These are phyloP conservation scores for Sarcodon sp. DNA, from an alignment of 768 basidiomycete species.

Conservation along the genomic window DNA sequence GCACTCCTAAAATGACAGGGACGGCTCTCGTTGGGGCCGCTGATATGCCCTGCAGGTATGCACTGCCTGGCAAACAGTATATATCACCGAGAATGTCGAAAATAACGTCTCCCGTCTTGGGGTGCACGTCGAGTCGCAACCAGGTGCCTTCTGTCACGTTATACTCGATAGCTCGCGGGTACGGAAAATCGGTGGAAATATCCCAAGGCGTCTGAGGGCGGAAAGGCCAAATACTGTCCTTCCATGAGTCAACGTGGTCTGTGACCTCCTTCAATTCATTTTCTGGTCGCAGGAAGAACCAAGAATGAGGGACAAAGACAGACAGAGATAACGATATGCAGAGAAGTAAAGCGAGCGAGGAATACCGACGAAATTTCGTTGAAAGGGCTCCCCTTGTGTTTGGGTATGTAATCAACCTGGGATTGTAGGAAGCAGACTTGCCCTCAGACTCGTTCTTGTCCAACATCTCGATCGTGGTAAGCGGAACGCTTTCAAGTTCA, in stretches of 20 bases:
- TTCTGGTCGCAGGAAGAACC: too few species aligned
- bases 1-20: constrained; percentile 50
- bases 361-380: too few species aligned
- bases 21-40: constrained; percentile 27
- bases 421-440: too few species aligned
- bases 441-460: too few species aligned
- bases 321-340: too few species aligned
- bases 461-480: too few species aligned
- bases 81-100: constrained; percentile 69
- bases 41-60: constrained; percentile 18
- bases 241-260: constrained; percentile 29
- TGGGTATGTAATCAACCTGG: too few species aligned
- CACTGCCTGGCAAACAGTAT: constrained; percentile 47
- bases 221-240: constrained; percentile 48
- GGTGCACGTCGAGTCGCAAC: constrained; percentile 63
- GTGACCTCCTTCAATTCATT: not conserved
- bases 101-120: constrained; percentile 54
- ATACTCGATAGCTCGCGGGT: constrained; percentile 51
- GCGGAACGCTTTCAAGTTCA: too few species aligned
- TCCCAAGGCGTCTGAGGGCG: constrained; percentile 51
- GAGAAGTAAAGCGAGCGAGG: too few species aligned
- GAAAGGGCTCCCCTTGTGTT: too few species aligned
- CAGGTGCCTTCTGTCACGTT: constrained; percentile 67
- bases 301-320: too few species aligned
- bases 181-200: constrained; percentile 65